Evolutionary conservation across 139 green algal genomes (phyloP), one percentile per base, ranked within the genome.

Genomic region (Haematococcus lacustris): DNA sequence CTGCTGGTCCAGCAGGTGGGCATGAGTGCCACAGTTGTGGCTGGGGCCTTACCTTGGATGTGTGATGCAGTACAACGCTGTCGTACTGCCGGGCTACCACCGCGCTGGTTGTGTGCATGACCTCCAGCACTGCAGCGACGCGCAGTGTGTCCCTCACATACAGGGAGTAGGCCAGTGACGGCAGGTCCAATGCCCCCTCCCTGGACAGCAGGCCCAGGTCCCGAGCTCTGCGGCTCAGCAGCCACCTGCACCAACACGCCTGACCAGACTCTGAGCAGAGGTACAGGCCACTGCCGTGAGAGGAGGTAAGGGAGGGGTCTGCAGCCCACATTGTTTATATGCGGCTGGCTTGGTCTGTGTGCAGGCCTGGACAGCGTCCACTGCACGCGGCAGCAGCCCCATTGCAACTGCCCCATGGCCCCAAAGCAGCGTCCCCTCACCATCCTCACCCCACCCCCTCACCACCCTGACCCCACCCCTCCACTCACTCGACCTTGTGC

Each of bases 201-300:
- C 9, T 34, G 1, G 65, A 65, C 9, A 79, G 41, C n/a, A 83
- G 69, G 3, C 60, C 39, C 40, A 83, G 53, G 70, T 83, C 78
- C n/a, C 78, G 63, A 2, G 71, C 69, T 3, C 73, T 57, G 0
- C 73, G 78, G 25, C 39, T 62, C 67, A 83, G 25, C 57, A 83
- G 61, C 78, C 78, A 78, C 47, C 73, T 78, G 73, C 5, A 64
- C 17, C 5, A 9, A n/a, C n/a, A n/a, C n/a, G n/a, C n/a, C n/a
- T n/a, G n/a, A n/a, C 25, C 21, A 66, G 17, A 39, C 17, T 13
- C 9, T 66, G 26, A 13, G 57, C 23, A 25, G 23, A 13, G 26
- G 6, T 30, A 13, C 6, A 66, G 25, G 57, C 21, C 28, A 30
- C 17, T 6, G 23, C 25, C 17, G 57, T 33, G 25, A 30, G 26